phyloP scores from a whole-genome alignment of 2,329 filamentous ascomycete species.

The Pseudopithomyces chartarum region DNA sequence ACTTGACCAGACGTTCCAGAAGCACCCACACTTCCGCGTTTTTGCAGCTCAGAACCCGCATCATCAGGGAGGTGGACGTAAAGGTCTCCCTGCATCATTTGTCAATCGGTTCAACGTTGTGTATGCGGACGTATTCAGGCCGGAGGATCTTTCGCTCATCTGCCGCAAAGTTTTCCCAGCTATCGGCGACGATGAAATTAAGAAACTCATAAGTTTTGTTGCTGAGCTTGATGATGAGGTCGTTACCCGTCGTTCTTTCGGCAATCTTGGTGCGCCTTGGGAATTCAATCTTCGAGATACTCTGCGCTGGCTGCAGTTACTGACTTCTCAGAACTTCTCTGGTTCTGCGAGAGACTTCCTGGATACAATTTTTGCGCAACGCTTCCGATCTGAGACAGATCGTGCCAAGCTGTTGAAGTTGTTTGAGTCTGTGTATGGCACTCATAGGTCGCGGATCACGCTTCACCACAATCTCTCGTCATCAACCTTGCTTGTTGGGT shows the following conservation, averaged over 20 bases:
- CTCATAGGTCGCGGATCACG: constrained; percentile 36
- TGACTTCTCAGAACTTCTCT: constrained; percentile 63
- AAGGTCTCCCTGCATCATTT: constrained; percentile 92
- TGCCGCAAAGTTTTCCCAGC: constrained; percentile 76
- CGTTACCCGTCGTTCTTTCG: constrained; percentile 59
- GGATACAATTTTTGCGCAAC: constrained; percentile 80
- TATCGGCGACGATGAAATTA: constrained; percentile 63
- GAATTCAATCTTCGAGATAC: constrained; percentile 94
- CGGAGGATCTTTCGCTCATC: constrained; percentile 81
- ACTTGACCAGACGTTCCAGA: constrained; percentile 89
- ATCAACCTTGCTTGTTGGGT: constrained; percentile 75
- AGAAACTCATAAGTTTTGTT: constrained; percentile 78
- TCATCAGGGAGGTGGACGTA: constrained; percentile 93
- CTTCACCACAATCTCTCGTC: constrained; percentile 74
- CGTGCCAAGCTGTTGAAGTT: constrained; percentile 67
- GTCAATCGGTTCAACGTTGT: constrained; percentile 98
- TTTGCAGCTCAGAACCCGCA: constrained; percentile 98
- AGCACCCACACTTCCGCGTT: constrained; percentile 87
- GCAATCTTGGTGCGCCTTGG: constrained; percentile 75
- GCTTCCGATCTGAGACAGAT: constrained; percentile 78
- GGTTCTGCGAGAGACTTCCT: constrained; percentile 74
- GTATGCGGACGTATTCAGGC: constrained; percentile 87
- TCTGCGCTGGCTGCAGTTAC: constrained; percentile 81
- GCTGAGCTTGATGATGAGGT: constrained; percentile 76
- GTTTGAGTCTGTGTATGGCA: constrained; percentile 68